A percentile compares a stretch with the other conserved stretches of the same genome.
phyloP scores from a whole-genome alignment of 2,329 filamentous ascomycete species.

The Ophiosphaerella narmari region DNA sequence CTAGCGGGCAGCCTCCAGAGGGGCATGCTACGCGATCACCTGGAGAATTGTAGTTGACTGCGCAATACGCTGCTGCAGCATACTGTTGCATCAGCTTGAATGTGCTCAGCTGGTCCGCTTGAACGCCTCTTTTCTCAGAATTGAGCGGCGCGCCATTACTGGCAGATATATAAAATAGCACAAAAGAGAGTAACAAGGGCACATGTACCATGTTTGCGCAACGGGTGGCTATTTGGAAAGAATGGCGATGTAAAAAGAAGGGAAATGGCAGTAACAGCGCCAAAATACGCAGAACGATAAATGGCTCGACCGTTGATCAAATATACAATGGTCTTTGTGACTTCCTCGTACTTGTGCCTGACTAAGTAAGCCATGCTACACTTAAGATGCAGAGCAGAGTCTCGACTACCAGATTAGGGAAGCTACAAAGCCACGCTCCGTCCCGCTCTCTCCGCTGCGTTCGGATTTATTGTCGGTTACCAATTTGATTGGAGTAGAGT shows the following conservation, averaged over 20 bases:
- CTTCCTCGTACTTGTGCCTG: neutral
- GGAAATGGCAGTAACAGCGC: neutral
- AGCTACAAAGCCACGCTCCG: constrained; percentile 6
- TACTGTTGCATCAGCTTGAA: constrained; percentile 50
- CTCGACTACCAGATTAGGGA: constrained; percentile 13
- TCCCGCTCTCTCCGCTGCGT: constrained; percentile 5
- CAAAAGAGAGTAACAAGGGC: constrained; percentile 14
- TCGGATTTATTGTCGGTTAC: neutral
- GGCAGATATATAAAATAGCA: constrained; percentile 11
- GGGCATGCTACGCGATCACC: constrained; percentile 52
- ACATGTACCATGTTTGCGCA: constrained; percentile 15
- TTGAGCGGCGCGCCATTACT: constrained; percentile 24
- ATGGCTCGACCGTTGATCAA: neutral
- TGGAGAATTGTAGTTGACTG: constrained; percentile 51
- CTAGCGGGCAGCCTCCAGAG: constrained; percentile 53
- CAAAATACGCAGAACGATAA: neutral
- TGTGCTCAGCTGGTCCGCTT: constrained; percentile 19
- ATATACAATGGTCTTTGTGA: constrained; percentile 1
- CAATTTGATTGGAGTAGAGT: constrained; percentile 16
- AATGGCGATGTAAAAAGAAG: constrained; percentile 2
- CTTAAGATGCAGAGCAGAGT: constrained; percentile 10
- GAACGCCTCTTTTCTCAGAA: constrained; percentile 26
- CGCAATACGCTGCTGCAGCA: constrained; percentile 59
- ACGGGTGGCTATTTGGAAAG: constrained; percentile 6
- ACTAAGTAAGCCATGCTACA: constrained; percentile 8